Conservation (phyloP, 768 basidiomycete species). For the Collybiopsis confluens region DNA sequence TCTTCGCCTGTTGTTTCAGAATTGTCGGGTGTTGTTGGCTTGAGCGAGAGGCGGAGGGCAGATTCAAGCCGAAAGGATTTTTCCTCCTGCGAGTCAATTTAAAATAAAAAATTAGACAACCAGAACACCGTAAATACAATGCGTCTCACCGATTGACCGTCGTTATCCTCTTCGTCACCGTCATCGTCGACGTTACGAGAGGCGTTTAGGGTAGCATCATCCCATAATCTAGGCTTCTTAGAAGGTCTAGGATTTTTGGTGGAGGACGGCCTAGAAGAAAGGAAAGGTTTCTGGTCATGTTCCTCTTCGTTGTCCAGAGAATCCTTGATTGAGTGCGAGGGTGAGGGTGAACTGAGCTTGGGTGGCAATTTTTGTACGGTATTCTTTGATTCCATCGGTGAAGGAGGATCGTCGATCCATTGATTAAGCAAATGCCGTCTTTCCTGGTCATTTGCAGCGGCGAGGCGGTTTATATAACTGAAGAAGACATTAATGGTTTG, state of each 20-base stretch:
- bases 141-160: neutral
- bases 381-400: neutral
- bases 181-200: neutral
- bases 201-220: neutral
- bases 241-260: neutral
- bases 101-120: neutral
- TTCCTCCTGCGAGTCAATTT: neutral
- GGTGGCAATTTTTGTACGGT: neutral
- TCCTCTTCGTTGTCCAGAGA: neutral
- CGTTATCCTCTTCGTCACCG: neutral
- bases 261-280: neutral
- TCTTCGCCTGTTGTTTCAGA: conserved; percentile 4
- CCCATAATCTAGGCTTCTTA: conserved; percentile 4
- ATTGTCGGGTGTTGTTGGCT: conserved; percentile 4
- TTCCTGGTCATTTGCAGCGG: conserved; percentile 2
- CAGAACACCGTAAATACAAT: neutral
- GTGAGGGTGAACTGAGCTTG: neutral
- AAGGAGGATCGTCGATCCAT: conserved; percentile 5
- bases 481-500: neutral
- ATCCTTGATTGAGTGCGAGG: neutral
- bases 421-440: conserved; percentile 5
- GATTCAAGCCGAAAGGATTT: conserved; percentile 6
- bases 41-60: conserved; percentile 6
- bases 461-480: conserved; percentile 8
- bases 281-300: neutral